phyloP scores from a whole-genome alignment of 169 alveolate genomes.

The Eimeria maxima region DNA sequence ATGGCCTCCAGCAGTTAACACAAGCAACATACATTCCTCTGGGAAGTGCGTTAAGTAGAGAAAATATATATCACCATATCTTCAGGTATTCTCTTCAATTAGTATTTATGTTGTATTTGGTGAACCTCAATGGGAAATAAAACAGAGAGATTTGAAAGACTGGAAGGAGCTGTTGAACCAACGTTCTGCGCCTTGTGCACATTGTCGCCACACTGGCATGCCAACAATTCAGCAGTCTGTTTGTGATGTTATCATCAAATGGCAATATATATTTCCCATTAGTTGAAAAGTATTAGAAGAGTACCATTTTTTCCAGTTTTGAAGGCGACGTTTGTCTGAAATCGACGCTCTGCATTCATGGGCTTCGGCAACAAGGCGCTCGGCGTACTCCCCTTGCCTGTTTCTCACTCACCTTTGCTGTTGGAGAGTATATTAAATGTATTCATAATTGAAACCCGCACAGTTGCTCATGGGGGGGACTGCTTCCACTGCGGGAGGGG shows the following conservation, averaged over 20 bases:
- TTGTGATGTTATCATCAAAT: not conserved
- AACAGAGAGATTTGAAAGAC: not conserved
- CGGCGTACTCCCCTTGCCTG: not conserved
- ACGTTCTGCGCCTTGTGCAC: not conserved
- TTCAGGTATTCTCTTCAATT: not conserved
- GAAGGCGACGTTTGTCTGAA: not conserved
- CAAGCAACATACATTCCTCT: not conserved
- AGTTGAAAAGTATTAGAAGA: too few species aligned
- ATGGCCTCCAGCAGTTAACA: not conserved
- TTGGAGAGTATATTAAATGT: not conserved
- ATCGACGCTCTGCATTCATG: not conserved
- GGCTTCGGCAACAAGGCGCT: not conserved
- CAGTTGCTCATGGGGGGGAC: constrained; percentile 24
- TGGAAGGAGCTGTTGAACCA: not conserved
- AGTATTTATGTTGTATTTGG: not conserved
- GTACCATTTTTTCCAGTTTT: too few species aligned
- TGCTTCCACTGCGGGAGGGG: constrained; percentile 61
- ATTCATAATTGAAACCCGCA: not conserved
- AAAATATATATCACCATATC: not conserved
- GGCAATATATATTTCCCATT: not conserved
- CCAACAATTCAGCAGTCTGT: not conserved
- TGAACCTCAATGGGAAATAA: not conserved
- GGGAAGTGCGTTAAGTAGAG: not conserved
- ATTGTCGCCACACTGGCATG: not conserved
- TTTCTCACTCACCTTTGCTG: not conserved